Percentiles rank a stretch among this genome's conserved stretches.
Evolutionary conservation across 257 asterid genomes (phyloP).

Genomic region (Cynanchum wilfordii): DNA sequence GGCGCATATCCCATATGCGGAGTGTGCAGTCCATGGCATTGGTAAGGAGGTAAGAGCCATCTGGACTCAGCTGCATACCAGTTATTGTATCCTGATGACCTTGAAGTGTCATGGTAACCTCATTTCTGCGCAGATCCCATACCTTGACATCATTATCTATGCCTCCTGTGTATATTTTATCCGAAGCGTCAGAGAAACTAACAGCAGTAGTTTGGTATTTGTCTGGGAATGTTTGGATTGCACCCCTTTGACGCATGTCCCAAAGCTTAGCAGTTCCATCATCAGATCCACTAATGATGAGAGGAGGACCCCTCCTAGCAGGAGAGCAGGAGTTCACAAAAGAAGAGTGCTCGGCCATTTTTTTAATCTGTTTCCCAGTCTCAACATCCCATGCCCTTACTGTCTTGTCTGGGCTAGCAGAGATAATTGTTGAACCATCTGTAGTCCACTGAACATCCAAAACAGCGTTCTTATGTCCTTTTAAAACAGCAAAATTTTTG

Average conservation of each 20-base stretch:
- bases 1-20: constrained; percentile 98
- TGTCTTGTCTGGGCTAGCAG: constrained; percentile 94
- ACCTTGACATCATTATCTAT: constrained; percentile 89
- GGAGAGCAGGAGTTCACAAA: constrained; percentile 89
- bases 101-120: constrained; percentile 89
- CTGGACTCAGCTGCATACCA: constrained; percentile 95
- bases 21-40: constrained; percentile 90
- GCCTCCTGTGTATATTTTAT: constrained; percentile 89
- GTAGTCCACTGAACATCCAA: constrained; percentile 90
- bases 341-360: constrained; percentile 85
- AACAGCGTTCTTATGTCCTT: constrained; percentile 95
- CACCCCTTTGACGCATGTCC: constrained; percentile 99
- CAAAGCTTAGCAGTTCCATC: constrained; percentile 98
- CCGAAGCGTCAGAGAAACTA: constrained; percentile 93
- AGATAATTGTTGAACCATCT: constrained; percentile 81
- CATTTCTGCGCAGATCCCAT: constrained; percentile 89
- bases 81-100: constrained; percentile 95
- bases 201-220: constrained; percentile 96
- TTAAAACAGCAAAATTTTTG: constrained; percentile 80
- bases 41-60: constrained; percentile 93
- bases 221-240: constrained; percentile 92
- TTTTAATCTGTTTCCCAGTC: constrained; percentile 88
- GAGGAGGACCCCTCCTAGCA: constrained; percentile 95
- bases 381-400: constrained; percentile 96
- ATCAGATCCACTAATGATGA: constrained; percentile 92